These are phyloP conservation scores for Malbranchea zuffiana DNA, from an alignment of 2,329 filamentous ascomycete species.

Conservation along the genomic window DNA sequence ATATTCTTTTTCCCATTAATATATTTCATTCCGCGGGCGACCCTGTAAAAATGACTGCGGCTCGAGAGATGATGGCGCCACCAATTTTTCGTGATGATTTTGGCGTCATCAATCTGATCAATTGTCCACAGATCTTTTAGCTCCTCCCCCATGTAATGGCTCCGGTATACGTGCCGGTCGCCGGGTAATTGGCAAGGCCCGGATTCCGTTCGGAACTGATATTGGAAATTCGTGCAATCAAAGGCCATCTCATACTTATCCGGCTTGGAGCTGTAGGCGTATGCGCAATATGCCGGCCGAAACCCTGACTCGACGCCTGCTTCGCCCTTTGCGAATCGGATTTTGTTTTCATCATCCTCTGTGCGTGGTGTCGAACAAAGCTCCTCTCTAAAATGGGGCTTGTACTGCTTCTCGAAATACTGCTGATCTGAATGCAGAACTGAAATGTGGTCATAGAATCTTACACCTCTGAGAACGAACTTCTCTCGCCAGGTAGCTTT, in stretches of 20 bases:
- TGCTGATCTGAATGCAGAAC: conserved; percentile 48
- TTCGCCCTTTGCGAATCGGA: conserved; percentile 37
- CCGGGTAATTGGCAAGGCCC: conserved; percentile 25
- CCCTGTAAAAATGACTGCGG: conserved; percentile 50
- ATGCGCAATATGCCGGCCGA: conserved; percentile 52
- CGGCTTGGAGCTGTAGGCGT: conserved; percentile 43
- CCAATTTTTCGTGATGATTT: conserved; percentile 50
- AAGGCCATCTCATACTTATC: conserved; percentile 54
- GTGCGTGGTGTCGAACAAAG: conserved; percentile 39
- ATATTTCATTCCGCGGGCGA: conserved; percentile 62
- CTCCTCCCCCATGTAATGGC: conserved; percentile 49
- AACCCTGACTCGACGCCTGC: conserved; percentile 34
- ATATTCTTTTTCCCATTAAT: conserved; percentile 56
- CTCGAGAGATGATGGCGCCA: conserved; percentile 53
- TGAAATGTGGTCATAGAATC: conserved; percentile 52
- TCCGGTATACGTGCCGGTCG: conserved; percentile 58
- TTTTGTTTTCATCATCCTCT: conserved; percentile 37
- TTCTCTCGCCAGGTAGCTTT: conserved; percentile 51
- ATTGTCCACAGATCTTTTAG: conserved; percentile 48
- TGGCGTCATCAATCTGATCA: conserved; percentile 45
- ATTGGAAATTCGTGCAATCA: conserved; percentile 65
- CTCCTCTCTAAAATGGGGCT: conserved; percentile 42
- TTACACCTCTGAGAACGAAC: conserved; percentile 58
- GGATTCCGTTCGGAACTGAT: conserved; percentile 48
- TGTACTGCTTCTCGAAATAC: conserved; percentile 50